Percentiles rank a stretch among this genome's conserved stretches.
Conservation (phyloP, 331 rosid genomes). For the Ulmus americana region DNA sequence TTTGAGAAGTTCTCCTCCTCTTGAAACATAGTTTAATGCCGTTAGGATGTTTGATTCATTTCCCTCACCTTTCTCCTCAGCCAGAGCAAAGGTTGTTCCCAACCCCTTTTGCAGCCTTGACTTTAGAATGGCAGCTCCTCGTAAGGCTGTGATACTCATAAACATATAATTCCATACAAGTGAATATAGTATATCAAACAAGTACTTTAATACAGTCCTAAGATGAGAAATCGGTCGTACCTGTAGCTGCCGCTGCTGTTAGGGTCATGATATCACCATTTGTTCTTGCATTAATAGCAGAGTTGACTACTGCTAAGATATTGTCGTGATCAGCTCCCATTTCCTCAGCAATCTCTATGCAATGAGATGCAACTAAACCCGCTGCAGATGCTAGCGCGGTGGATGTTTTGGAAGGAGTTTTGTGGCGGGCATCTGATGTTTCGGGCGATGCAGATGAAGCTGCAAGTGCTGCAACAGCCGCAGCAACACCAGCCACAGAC, state of each 20-base stretch:
- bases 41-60: constrained; percentile 50
- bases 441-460: constrained; percentile 60
- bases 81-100: constrained; percentile 51
- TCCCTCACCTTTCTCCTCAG: constrained; percentile 57
- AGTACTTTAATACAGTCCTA: too few species aligned
- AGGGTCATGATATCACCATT: constrained; percentile 91
- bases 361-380: constrained; percentile 86
- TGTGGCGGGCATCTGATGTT: constrained; percentile 34
- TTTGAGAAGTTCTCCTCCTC: constrained; percentile 86
- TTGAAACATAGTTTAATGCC: constrained; percentile 54
- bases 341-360: constrained; percentile 94
- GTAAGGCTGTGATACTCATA: constrained; percentile 41
- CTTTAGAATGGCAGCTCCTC: constrained; percentile 80
- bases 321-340: constrained; percentile 88
- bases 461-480: constrained; percentile 71
- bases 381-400: constrained; percentile 86
- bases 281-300: constrained; percentile 78
- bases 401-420: constrained; percentile 42
- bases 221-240: constrained; percentile 21
- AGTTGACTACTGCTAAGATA: constrained; percentile 57
- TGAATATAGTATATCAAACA: too few species aligned
- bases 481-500: constrained; percentile 93
- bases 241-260: constrained; percentile 96
- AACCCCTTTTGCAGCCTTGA: constrained; percentile 59
- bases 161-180: too few species aligned